A percentile compares a stretch with the other conserved stretches of the same genome.
Evolutionary conservation across 2,329 filamentous ascomycete species (phyloP).

Genomic region (Emmonsia crescens): DNA sequence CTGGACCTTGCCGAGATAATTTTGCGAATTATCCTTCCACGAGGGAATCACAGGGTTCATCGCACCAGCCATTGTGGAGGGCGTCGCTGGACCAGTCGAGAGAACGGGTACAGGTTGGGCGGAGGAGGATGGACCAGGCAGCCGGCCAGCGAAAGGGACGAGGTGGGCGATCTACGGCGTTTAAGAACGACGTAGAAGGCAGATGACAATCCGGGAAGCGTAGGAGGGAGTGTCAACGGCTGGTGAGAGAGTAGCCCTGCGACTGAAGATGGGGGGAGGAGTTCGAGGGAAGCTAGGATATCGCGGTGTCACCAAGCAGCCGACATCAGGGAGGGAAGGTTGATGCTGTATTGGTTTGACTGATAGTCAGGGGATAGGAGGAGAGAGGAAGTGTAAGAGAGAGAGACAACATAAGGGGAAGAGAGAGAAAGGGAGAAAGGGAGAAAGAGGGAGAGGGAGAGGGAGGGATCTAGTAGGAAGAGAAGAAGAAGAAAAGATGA

Average conservation of each 20-base stretch:
- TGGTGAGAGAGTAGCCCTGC: conserved; percentile 3
- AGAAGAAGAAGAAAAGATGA: conserved; percentile 8
- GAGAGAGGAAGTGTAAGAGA: conserved; percentile 13
- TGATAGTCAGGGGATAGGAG: conserved; percentile 7
- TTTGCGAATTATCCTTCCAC: conserved; percentile 38
- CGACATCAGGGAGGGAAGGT: conserved; percentile 1
- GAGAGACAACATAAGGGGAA: conserved; percentile 8
- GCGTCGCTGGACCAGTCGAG: background rate
- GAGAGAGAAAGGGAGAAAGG: conserved; percentile 7
- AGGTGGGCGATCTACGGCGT: background rate
- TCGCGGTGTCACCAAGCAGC: background rate
- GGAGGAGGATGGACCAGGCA: background rate
- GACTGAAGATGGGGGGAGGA: background rate
- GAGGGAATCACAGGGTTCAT: conserved; percentile 31
- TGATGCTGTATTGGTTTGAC: conserved; percentile 1
- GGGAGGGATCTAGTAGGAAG: conserved; percentile 4
- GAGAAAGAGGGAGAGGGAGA: conserved; percentile 9
- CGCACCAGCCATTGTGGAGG: conserved; percentile 10
- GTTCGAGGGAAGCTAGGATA: background rate
- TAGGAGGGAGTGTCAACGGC: conserved; percentile 13
- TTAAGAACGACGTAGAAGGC: conserved; percentile 12
- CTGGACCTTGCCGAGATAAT: conserved; percentile 35
- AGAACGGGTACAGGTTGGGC: background rate
- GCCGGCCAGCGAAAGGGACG: background rate
- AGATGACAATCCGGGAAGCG: conserved; percentile 11